A percentile compares a stretch with the other conserved stretches of the same genome.
phyloP scores from a whole-genome alignment of 2,329 filamentous ascomycete genomes.

The Setomelanomma holmii region DNA sequence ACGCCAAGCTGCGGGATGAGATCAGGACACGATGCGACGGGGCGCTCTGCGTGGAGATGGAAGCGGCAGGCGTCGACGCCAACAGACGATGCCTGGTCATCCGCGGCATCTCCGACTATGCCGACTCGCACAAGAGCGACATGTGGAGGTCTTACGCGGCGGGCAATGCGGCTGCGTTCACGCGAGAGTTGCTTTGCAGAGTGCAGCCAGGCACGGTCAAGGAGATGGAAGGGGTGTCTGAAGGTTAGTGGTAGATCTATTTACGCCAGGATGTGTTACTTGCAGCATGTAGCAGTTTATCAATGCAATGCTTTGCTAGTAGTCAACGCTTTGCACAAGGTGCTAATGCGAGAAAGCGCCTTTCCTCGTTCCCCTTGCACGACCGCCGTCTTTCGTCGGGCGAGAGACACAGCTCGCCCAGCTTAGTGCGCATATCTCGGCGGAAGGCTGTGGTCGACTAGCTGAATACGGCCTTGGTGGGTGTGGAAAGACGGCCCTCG shows the following conservation, averaged over 20 bases:
- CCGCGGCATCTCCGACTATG: conserved; percentile 19
- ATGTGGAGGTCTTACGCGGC: conserved; percentile 13
- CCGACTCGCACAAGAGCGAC: conserved; percentile 17
- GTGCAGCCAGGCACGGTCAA: conserved; percentile 19
- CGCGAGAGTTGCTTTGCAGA: conserved; percentile 11
- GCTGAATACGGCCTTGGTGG: conserved; percentile 13
- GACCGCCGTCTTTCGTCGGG: no score
- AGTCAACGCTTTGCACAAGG: no score
- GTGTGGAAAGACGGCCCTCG: conserved; percentile 33
- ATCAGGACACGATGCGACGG: conserved; percentile 10
- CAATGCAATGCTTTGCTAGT: no score
- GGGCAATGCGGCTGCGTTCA: conserved; percentile 14
- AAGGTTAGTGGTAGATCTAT: conserved; percentile 2
- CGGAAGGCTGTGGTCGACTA: no score
- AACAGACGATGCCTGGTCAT: conserved; percentile 16
- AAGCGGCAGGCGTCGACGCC: conserved; percentile 15
- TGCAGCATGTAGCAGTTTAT: no score
- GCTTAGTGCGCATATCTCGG: no score
- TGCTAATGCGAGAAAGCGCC: no score
- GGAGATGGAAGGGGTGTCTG: conserved; percentile 1
- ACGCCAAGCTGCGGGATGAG: conserved; percentile 8
- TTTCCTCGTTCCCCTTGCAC: no score
- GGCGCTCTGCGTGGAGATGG: conserved; percentile 16
- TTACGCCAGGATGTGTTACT: no score
- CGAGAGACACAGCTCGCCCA: no score